Evolutionary conservation across 2,329 filamentous ascomycete genomes (phyloP).

Genomic region (Cryphonectria nitschkei): DNA sequence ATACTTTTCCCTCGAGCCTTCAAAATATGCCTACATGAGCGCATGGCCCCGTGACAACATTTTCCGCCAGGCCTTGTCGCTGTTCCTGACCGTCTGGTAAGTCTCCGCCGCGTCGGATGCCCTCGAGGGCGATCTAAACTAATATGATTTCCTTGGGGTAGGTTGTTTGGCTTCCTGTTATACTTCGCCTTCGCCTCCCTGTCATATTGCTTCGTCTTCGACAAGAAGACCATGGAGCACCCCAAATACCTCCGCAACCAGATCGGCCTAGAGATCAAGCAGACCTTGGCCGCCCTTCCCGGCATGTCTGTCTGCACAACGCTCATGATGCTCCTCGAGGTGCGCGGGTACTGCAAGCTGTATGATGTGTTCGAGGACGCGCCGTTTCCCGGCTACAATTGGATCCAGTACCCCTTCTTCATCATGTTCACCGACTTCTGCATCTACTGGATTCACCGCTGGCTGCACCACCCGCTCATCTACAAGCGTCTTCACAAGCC

Average conservation of each 20-base stretch:
- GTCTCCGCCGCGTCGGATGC: conserved; percentile 31
- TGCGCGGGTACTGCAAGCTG: conserved; percentile 82
- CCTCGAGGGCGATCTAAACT: not conserved
- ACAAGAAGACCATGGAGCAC: conserved; percentile 85
- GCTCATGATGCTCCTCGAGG: conserved; percentile 80
- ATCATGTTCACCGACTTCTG: conserved; percentile 84
- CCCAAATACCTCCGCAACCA: conserved; percentile 97
- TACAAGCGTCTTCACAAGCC: conserved; percentile 95
- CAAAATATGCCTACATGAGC: conserved; percentile 78
- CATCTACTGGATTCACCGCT: conserved; percentile 92
- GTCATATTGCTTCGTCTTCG: conserved; percentile 88
- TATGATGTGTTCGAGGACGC: conserved; percentile 81
- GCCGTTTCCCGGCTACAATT: conserved; percentile 77
- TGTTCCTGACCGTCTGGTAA: conserved; percentile 88
- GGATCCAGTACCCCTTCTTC: conserved; percentile 85
- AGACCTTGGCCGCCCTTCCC: conserved; percentile 77
- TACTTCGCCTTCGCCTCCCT: conserved; percentile 85
- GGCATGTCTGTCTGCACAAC: conserved; percentile 81
- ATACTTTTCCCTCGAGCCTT: conserved; percentile 71
- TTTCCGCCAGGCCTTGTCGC: conserved; percentile 71
- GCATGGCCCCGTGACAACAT: conserved; percentile 77
- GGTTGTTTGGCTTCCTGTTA: conserved; percentile 81
- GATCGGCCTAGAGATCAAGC: conserved; percentile 80
- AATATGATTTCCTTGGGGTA: conserved; percentile 41
- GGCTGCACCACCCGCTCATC: conserved; percentile 75